Evolutionary conservation across 2,329 filamentous ascomycete species (phyloP).

Genomic region (Fusarium bulbicola): DNA sequence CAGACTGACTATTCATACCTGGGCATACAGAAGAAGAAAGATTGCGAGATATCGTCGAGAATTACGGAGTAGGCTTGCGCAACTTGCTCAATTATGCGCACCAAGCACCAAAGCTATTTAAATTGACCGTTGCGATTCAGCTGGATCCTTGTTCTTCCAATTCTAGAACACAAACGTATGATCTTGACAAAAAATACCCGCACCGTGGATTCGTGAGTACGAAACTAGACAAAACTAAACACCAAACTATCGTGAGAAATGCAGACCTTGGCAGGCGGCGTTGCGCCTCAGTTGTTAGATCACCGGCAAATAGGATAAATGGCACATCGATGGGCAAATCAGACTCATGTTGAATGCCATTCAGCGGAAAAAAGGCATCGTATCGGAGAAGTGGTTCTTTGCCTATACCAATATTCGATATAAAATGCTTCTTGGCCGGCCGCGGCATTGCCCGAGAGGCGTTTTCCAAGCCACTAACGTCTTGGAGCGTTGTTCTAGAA

Average conservation of each 20-base stretch:
- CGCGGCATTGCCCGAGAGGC: slow-evolving; percentile 25
- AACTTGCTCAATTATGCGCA: neutral
- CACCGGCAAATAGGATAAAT: neutral
- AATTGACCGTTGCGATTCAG: neutral
- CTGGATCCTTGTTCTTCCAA: neutral
- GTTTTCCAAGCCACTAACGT: slow-evolving; percentile 10
- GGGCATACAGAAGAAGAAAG: neutral
- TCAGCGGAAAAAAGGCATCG: neutral
- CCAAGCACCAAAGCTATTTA: neutral
- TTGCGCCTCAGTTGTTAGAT: neutral
- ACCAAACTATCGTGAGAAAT: neutral
- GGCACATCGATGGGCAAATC: neutral
- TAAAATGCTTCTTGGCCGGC: slow-evolving; percentile 1
- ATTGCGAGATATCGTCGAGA: neutral
- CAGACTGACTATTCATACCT: neutral
- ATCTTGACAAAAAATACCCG: slow-evolving; percentile 3
- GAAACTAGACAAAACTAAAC: neutral
- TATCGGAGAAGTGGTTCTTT: neutral
- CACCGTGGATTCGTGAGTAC: neutral
- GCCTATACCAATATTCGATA: neutral
- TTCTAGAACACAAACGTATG: slow-evolving; percentile 11
- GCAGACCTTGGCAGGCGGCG: neutral
- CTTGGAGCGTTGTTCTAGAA: slow-evolving; percentile 32
- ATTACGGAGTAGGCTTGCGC: neutral
- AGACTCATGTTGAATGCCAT: neutral